Evolutionary conservation across 257 asterid genomes (phyloP), one percentile per base, ranked within the genome.

Genomic region (Parsonsia alboflavescens): DNA sequence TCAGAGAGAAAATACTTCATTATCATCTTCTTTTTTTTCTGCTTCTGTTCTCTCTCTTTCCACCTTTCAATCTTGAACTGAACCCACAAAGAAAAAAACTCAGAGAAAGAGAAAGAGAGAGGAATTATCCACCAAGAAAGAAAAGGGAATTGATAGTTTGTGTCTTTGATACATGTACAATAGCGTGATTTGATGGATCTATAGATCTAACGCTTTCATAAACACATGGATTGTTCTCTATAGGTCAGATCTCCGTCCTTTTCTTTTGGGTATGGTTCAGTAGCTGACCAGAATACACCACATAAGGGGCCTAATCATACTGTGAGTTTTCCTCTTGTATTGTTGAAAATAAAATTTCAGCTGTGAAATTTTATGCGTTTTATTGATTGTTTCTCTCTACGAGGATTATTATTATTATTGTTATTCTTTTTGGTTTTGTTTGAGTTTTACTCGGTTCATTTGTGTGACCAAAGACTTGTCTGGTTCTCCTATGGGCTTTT

Each of bases 161-260:
- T 75, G 62, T 70, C 41, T 33, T n/a, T 36, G 74, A 50, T 65
- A 75, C 69, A 75, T 62, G 70, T 61, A 41, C 66, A 36, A 16
- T 33, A 64, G 5, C 56, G 70, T 74, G 76, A 77, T 72, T 83
- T 79, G 76, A 81, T 81, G 86, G 85, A 83, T 85, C 86, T 83
- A n/a, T 73, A 85, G 89, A 85, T 83, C 89, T 83, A 74, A 63
- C 78, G 59, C 75, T 85, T 71, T 73, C 36, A 73, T 28, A 73
- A 70, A 52, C 83, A 77, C 78, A 72, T 77, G 84, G 76, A 74
- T 79, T 82, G 78, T 72, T 75, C 39, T 41, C 49, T 74, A 70
- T 82, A 70, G 54, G 57, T 78, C 78, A 78, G 88, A 85, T 85
- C 85, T 83, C 74, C 61, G 74, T 74, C 77, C 53, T 75, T 80